Evolutionary conservation across 805 yeast genomes (phyloP).

Genomic region (Blastobotrys muscicola): DNA sequence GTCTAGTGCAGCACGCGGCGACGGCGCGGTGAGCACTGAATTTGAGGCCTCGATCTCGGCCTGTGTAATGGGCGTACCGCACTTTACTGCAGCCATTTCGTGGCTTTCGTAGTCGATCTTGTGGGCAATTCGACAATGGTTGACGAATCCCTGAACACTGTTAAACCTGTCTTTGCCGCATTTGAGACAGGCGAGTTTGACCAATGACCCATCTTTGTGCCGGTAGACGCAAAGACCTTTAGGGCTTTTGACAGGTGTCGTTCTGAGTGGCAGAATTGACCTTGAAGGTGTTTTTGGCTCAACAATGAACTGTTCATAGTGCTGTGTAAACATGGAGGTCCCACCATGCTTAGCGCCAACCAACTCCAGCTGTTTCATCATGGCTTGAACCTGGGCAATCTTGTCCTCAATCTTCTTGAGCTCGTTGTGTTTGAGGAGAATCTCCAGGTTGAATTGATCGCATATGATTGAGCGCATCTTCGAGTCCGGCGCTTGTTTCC

Average conservation of each 20-base stretch:
- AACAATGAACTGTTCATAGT: background rate
- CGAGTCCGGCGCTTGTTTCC: too few relatives aligned
- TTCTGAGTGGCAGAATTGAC: background rate
- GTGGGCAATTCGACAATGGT: slow-evolving; percentile 69
- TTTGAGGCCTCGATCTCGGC: too few relatives aligned
- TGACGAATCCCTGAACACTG: slow-evolving; percentile 71
- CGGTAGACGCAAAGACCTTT: slow-evolving; percentile 15
- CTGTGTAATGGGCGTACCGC: too few relatives aligned
- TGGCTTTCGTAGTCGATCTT: background rate
- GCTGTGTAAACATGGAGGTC: background rate
- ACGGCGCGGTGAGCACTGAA: too few relatives aligned
- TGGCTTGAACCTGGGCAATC: slow-evolving; percentile 25
- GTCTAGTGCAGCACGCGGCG: too few relatives aligned
- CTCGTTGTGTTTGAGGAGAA: slow-evolving; percentile 29
- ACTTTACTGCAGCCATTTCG: too few relatives aligned
- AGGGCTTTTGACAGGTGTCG: too few relatives aligned
- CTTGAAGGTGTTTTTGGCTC: background rate
- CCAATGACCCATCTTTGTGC: slow-evolving; percentile 53
- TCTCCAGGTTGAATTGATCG: slow-evolving; percentile 28
- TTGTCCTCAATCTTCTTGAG: slow-evolving; percentile 26
- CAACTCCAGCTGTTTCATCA: slow-evolving; percentile 26
- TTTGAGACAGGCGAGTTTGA: slow-evolving; percentile 55
- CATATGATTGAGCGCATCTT: slow-evolving; percentile 10
- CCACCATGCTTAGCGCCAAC: too few relatives aligned
- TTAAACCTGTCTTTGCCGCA: slow-evolving; percentile 65